These are phyloP conservation scores for Ophiostoma sp. DNA, from an alignment of 2,329 filamentous ascomycete genomes.

Conservation along the genomic window DNA sequence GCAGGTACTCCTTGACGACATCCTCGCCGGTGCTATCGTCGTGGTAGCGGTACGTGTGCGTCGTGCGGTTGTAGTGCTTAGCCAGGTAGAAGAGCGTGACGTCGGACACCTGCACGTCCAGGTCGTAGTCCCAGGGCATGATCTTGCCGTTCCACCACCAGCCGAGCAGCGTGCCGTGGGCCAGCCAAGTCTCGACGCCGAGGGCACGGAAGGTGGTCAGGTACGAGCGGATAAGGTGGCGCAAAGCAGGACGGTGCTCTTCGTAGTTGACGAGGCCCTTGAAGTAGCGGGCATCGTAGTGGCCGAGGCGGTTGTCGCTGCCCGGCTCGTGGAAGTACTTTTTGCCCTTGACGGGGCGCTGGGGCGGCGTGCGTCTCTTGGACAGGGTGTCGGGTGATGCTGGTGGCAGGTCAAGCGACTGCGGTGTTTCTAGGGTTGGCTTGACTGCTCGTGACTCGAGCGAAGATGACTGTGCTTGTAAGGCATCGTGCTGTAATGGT, in stretches of 20 bases:
- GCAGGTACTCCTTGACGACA: slow-evolving; percentile 53
- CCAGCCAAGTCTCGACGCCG: slow-evolving; percentile 76
- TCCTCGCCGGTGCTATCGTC: slow-evolving; percentile 40
- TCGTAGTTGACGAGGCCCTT: slow-evolving; percentile 57
- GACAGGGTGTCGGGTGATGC: slow-evolving; percentile 16
- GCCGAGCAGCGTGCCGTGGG: slow-evolving; percentile 75
- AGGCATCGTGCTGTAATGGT: not conserved
- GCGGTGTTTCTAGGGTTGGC: slow-evolving; percentile 1
- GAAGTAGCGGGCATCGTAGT: slow-evolving; percentile 73
- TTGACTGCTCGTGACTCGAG: not conserved
- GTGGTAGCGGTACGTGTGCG: slow-evolving; percentile 50
- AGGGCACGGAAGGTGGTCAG: slow-evolving; percentile 59
- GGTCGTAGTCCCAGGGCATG: slow-evolving; percentile 79
- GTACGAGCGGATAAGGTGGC: slow-evolving; percentile 69
- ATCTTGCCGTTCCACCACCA: slow-evolving; percentile 85
- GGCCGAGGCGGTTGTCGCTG: slow-evolving; percentile 53
- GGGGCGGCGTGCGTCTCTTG: slow-evolving; percentile 17
- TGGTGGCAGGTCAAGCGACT: slow-evolving; percentile 15
- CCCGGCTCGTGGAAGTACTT: slow-evolving; percentile 67
- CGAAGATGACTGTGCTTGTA: not conserved
- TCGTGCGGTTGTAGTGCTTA: slow-evolving; percentile 62
- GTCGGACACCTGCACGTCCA: slow-evolving; percentile 72
- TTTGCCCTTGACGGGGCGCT: slow-evolving; percentile 23
- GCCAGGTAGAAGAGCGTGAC: slow-evolving; percentile 62
- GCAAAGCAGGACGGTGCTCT: slow-evolving; percentile 60